Evolutionary conservation across 495 filamentous ascomycete species (phyloP).

Genomic region (Xylona heveae): DNA sequence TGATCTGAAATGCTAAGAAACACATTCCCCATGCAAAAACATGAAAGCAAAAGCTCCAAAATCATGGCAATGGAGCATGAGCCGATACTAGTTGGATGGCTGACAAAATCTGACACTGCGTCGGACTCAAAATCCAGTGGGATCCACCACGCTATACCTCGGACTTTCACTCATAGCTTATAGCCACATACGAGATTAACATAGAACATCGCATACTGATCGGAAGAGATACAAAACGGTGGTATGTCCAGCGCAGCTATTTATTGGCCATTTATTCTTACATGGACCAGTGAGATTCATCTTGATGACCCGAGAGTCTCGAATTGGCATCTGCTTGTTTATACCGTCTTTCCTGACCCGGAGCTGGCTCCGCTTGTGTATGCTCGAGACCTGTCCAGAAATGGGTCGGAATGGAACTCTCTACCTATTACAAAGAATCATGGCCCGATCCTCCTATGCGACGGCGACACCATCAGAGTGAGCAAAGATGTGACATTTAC

Average conservation of each 20-base stretch:
- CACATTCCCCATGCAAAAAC: no score
- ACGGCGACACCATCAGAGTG: slow-evolving; percentile 5
- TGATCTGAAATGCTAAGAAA: no score
- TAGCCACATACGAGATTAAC: no score
- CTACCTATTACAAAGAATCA: slow-evolving; percentile 1
- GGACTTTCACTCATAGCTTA: no score
- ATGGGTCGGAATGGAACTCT: slow-evolving; percentile 12
- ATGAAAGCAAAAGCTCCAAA: no score
- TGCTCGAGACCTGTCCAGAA: slow-evolving; percentile 17
- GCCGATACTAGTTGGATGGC: no score
- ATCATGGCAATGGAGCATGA: no score
- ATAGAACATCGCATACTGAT: background rate
- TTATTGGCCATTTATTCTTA: background rate
- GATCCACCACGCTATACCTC: no score
- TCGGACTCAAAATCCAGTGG: no score
- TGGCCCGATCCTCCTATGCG: slow-evolving; percentile 1
- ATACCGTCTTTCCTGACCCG: slow-evolving; percentile 16
- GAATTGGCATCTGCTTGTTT: slow-evolving; percentile 17
- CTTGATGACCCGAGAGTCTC: slow-evolving; percentile 14
- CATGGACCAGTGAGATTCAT: slow-evolving; percentile 1
- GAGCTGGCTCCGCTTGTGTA: slow-evolving; percentile 18
- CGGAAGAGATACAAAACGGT: slow-evolving; percentile 1
- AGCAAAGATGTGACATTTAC: background rate
- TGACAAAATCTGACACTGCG: no score
- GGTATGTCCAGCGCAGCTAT: background rate